Base-by-base conservation (phyloP, 768 basidiomycete genomes). In the Crucibulum laeve region DNA sequence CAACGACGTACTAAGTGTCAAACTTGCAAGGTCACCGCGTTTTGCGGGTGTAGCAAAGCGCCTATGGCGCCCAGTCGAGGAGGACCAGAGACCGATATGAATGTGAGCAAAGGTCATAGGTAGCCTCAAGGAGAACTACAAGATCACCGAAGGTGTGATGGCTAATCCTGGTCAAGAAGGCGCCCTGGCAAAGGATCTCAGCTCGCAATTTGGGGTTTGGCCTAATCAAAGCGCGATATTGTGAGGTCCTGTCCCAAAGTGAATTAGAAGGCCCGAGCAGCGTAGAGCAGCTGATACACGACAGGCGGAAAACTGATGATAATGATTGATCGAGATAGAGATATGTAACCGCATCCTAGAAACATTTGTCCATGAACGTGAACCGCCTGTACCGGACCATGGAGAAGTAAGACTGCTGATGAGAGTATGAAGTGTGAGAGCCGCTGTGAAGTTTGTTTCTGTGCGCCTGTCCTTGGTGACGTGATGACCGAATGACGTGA, bases 381-480 rank as follows among this genome's bases (percentile, higher is more conserved):
- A 39, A 50, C 53, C 45, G 55, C 47, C 28, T 49, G 38, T 21
- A 14, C 38, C 38, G 25, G 25, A 14, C 38, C 38, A 19, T 6
- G 22, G 38, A 25, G 14, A 40, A 10, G 38, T 37, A 17, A 17
- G 38, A 40, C 11, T 18, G 18, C 13, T 40, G 19, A 40, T 25
- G 38, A 25, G 36, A 17, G 19, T 11, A n/a, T 30, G 10, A 30
- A 14, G 35, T 13, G 35, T 36, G 35, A 19, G 35, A 36, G 35
- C 24, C n/a, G 19, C 21, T 15, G 2, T 11, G 18, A 25, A 22
- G 25, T 44, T 26, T 44, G 23, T 46, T 44, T 40, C 37, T 53
- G 44, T 48, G 38, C 51, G 47, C 52, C 49, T 42, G 49, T 48
- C 48, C 35, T 37, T 15, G 21, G 38, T 53, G 56, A 58, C 50